Base-by-base conservation (phyloP, 108 stramenopile species). In the Seminavis robusta region DNA sequence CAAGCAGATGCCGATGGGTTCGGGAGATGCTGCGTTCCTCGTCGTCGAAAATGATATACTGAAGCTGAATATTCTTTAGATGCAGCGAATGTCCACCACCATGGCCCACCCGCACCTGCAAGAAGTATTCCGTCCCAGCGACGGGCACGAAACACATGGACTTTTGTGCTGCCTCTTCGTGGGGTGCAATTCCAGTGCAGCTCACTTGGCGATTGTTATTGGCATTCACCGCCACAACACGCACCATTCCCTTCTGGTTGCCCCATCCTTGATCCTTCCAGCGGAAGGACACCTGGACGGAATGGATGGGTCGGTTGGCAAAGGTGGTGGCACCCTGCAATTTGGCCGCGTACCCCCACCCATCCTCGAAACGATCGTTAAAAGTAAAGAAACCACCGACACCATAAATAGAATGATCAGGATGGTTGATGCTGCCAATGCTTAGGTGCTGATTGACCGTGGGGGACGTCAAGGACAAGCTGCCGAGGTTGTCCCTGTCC, bases 211-310 rank as follows among this genome's bases (percentile, higher is more conserved):
- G 57, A 16, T 44, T 44, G 21, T 16, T 46, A 9, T 33, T 27
- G 34, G 48, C 13, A 9, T 13, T 20, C 17, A n/a, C 15, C 19
- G 23, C 42, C 20, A 45, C 20, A 26, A 56, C 19, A 20, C 7
- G 40, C 7, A 62, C 39, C 52, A 52, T 26, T 13, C 47, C 37
- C 31, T 52, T 62, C 10, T 23, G 48, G 32, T 62, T 16, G 6
- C 61, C 61, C 61, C 61, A 62, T n/a, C 61, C 61, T 39, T 62
- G 61, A 38, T 62, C 61, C 2, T 43, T 10, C 61, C 50, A 53
- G 31, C 7, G 28, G 32, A 52, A 42, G 17, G 16, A 25, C 9
- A 62, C 15, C 4, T 17, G 17, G 4, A 62, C 23, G 9, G 26
- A 13, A 17, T 62, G 61, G 17, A 53, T 43, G 2, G 34, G 30